Percentiles rank a stretch among this genome's conserved stretches.
These are phyloP conservation scores for Kodamaea nitidulidarum DNA, from an alignment of 805 yeast species.

Conservation along the genomic window DNA sequence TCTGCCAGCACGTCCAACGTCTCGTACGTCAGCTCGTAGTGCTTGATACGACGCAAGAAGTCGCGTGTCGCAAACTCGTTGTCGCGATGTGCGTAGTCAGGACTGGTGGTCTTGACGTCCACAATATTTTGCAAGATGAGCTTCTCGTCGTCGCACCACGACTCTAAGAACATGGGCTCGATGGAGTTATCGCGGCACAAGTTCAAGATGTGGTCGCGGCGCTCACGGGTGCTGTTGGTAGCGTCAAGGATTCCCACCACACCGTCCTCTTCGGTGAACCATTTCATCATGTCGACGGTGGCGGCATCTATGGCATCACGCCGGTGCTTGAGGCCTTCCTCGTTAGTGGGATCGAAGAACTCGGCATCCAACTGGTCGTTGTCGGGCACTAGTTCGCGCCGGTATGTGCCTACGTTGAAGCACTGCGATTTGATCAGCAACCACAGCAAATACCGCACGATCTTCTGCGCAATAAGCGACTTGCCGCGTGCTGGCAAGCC, in stretches of 20 bases:
- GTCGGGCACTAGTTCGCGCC: constrained; percentile 51
- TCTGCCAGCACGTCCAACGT: constrained; percentile 58
- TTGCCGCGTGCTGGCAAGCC: constrained; percentile 92
- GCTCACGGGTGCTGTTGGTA: constrained; percentile 74
- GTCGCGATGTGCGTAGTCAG: constrained; percentile 69
- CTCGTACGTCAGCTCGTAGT: constrained; percentile 73
- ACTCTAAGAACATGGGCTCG: constrained; percentile 89
- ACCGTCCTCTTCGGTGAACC: constrained; percentile 80
- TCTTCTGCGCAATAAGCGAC: constrained; percentile 89
- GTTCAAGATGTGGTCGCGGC: constrained; percentile 62
- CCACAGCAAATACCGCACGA: constrained; percentile 91
- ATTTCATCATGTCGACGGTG: constrained; percentile 71
- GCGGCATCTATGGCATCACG: constrained; percentile 70
- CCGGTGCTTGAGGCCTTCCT: constrained; percentile 60
- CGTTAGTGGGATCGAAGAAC: constrained; percentile 67
- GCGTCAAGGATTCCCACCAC: constrained; percentile 94
- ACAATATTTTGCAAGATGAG: constrained; percentile 72
- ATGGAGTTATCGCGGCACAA: constrained; percentile 62
- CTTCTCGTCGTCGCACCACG: constrained; percentile 82
- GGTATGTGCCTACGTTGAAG: constrained; percentile 84
- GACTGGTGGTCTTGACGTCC: constrained; percentile 84
- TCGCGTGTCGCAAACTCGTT: constrained; percentile 71
- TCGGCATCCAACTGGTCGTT: constrained; percentile 68
- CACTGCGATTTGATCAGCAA: constrained; percentile 79
- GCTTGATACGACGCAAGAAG: constrained; percentile 65